Percentiles rank a stretch among this genome's conserved stretches.
Conservation (phyloP, 257 asterid species). For the Gentiana macrophylla region DNA sequence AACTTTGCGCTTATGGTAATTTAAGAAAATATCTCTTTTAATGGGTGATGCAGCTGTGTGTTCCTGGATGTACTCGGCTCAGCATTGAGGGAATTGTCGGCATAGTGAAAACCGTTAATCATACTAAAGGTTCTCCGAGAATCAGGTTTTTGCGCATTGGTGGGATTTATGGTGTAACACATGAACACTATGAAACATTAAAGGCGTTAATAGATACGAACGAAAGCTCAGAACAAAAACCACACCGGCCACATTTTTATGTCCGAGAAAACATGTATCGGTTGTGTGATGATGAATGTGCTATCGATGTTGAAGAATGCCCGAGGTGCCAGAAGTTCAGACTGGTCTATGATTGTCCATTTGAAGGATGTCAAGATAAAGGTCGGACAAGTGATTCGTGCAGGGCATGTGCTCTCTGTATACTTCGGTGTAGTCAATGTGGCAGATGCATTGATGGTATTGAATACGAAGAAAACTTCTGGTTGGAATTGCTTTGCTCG, state of each 20-base stretch:
- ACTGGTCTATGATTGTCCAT: constrained; percentile 82
- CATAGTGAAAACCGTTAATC: constrained; percentile 35
- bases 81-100: constrained; percentile 50
- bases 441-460: constrained; percentile 59
- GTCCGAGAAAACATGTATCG: constrained; percentile 41
- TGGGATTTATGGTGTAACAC: constrained; percentile 49
- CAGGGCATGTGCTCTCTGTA: constrained; percentile 67
- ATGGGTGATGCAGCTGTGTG: constrained; percentile 44
- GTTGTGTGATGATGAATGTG: constrained; percentile 57
- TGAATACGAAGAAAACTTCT: constrained; percentile 66
- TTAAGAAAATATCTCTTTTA: constrained; percentile 4
- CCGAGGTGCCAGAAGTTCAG: constrained; percentile 53
- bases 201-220: constrained; percentile 35
- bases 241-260: constrained; percentile 49
- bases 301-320: constrained; percentile 69
- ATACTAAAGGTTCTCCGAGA: constrained; percentile 26
- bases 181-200: constrained; percentile 42
- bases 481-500: constrained; percentile 55
- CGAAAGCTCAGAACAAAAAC: constrained; percentile 11
- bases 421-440: constrained; percentile 61
- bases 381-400: constrained; percentile 32
- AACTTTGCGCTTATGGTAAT: no score
- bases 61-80: constrained; percentile 77
- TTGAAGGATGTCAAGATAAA: constrained; percentile 50
- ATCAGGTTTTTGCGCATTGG: constrained; percentile 65